Evolutionary conservation across 2,329 filamentous ascomycete genomes (phyloP).

Genomic region (Helotiales sp.): DNA sequence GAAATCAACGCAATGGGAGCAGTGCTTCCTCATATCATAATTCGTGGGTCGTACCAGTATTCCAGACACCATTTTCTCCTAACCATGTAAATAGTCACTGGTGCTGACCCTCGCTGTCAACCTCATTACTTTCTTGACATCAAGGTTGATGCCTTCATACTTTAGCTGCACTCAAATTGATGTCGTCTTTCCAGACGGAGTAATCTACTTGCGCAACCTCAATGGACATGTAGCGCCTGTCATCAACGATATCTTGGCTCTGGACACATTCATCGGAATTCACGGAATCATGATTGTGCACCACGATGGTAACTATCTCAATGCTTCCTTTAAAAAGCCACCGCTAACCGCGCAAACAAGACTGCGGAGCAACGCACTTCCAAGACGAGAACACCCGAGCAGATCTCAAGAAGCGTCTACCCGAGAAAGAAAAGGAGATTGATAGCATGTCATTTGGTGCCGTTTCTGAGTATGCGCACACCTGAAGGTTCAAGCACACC

Average conservation of each 20-base stretch:
- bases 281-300: slow-evolving; percentile 32
- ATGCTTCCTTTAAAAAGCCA: background rate
- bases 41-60: slow-evolving; percentile 1
- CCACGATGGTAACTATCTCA: slow-evolving; percentile 27
- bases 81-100: slow-evolving; percentile 5
- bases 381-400: slow-evolving; percentile 23
- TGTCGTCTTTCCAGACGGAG: slow-evolving; percentile 8
- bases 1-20: slow-evolving; percentile 4
- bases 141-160: too few species aligned
- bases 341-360: background rate
- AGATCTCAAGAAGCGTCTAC: slow-evolving; percentile 22
- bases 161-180: too few species aligned
- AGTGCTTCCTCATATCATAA: background rate
- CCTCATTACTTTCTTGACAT: slow-evolving; percentile 17
- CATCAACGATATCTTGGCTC: slow-evolving; percentile 25
- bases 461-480: slow-evolving; percentile 25
- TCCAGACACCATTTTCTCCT: too few species aligned
- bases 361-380: slow-evolving; percentile 28
- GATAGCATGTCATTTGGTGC: slow-evolving; percentile 29
- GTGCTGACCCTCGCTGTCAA: slow-evolving; percentile 8
- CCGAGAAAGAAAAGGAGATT: slow-evolving; percentile 20
- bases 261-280: slow-evolving; percentile 25
- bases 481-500: background rate
- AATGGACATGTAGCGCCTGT: slow-evolving; percentile 26
- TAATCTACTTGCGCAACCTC: slow-evolving; percentile 26